Conservation (phyloP, 768 basidiomycete genomes). For the Grammothele lineata region DNA sequence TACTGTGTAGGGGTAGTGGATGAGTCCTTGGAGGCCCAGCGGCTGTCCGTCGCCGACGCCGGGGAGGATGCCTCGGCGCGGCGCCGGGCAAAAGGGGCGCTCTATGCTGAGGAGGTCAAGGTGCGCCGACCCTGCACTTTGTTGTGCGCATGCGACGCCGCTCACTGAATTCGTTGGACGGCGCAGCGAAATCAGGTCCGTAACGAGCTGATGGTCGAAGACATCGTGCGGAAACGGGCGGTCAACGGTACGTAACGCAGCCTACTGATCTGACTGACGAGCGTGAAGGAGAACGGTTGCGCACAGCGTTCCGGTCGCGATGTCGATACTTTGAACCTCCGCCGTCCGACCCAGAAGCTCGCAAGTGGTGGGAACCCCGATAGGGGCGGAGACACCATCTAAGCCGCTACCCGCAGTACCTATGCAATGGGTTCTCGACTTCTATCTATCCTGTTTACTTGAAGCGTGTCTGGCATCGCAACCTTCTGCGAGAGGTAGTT, state of each 20-base stretch:
- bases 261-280: conserved; percentile 6
- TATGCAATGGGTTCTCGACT: too few relatives aligned
- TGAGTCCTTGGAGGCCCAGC: conserved; percentile 54
- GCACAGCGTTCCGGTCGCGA: conserved; percentile 68
- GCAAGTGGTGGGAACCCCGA: conserved; percentile 52
- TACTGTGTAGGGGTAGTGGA: conserved; percentile 76
- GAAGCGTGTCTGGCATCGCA: too few relatives aligned
- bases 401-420: too few relatives aligned
- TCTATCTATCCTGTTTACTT: too few relatives aligned
- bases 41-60: conserved; percentile 37
- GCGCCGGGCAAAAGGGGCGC: conserved; percentile 49
- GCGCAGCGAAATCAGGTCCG: conserved; percentile 66
- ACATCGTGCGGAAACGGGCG: conserved; percentile 65
- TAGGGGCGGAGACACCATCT: too few relatives aligned
- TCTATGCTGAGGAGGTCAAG: conserved; percentile 70
- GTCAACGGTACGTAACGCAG: conserved; percentile 52
- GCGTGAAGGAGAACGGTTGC: conserved; percentile 12
- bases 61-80: conserved; percentile 41
- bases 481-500: too few relatives aligned
- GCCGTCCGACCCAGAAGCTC: conserved; percentile 49
- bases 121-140: conserved; percentile 35
- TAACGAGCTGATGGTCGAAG: conserved; percentile 70
- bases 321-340: conserved; percentile 79
- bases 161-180: too few relatives aligned
- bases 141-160: too few relatives aligned